Percentiles rank a stretch among this genome's conserved stretches.
phyloP scores from a whole-genome alignment of 768 basidiomycete genomes.

The Podaxis pistillaris region DNA sequence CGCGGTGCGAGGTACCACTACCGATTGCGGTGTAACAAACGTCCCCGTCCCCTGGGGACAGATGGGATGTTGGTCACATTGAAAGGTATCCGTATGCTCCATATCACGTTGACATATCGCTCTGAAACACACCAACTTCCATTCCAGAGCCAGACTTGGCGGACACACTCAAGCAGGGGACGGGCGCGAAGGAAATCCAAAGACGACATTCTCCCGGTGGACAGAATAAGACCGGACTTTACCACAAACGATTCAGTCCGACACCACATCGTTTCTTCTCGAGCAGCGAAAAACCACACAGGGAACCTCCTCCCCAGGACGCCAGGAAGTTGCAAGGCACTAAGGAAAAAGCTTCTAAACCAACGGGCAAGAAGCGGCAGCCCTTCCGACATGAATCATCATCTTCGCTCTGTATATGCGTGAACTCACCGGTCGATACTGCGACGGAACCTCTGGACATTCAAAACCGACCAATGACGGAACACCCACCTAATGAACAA shows the following conservation, averaged over 20 bases:
- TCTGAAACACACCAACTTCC: neutral
- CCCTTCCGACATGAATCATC: neutral
- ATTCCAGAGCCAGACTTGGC: neutral
- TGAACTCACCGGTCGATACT: neutral
- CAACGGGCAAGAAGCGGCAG: neutral
- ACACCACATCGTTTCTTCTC: neutral
- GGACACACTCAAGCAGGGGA: neutral
- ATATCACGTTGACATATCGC: neutral
- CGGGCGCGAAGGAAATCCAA: neutral
- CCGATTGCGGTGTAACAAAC: neutral
- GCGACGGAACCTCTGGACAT: neutral
- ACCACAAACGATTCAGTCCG: neutral
- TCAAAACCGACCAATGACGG: neutral
- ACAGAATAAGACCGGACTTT: neutral
- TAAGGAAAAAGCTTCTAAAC: neutral
- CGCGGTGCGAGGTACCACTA: neutral
- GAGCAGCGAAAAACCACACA: neutral
- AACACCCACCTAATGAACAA: neutral
- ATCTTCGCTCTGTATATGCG: neutral
- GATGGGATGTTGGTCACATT: neutral
- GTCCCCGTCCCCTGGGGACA: neutral
- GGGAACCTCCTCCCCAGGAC: neutral
- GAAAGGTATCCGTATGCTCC: neutral
- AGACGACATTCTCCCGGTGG: neutral
- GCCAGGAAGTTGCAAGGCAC: neutral